These are phyloP conservation scores for Haberlea rhodopensis DNA, from an alignment of 257 asterid species.

Conservation along the genomic window DNA sequence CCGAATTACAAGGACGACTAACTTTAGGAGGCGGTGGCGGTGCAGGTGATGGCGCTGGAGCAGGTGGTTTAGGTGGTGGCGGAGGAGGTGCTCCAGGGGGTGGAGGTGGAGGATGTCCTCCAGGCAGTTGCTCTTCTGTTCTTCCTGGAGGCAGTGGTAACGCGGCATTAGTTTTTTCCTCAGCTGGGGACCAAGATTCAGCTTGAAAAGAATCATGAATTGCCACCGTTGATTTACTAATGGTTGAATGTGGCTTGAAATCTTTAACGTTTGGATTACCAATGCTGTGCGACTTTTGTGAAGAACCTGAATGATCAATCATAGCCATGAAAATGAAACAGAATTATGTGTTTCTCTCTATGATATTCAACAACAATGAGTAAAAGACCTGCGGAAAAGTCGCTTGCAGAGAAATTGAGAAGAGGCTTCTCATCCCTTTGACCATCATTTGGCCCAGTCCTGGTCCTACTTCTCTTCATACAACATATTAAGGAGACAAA, in stretches of 20 bases:
- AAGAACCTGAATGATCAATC: conserved; percentile 42
- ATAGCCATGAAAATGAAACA: conserved; percentile 24
- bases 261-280: conserved; percentile 27
- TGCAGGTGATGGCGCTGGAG: conserved; percentile 75
- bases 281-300: conserved; percentile 32
- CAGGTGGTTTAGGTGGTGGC: conserved; percentile 61
- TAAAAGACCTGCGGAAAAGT: conserved; percentile 51
- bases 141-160: conserved; percentile 83
- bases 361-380: not conserved
- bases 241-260: conserved; percentile 37
- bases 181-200: conserved; percentile 28
- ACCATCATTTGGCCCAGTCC: conserved; percentile 41
- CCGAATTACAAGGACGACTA: conserved; percentile 64
- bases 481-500: conserved; percentile 44
- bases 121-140: conserved; percentile 37
- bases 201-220: conserved; percentile 28
- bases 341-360: not conserved
- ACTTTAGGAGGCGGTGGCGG: conserved; percentile 85
- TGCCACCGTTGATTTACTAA: conserved; percentile 22
- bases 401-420: conserved; percentile 45
- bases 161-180: conserved; percentile 23
- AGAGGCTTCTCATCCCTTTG: conserved; percentile 69
- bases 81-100: conserved; percentile 43
- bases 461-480: conserved; percentile 31
- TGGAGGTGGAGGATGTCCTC: conserved; percentile 39